Evolutionary conservation across 2,329 filamentous ascomycete genomes (phyloP), one percentile per base, ranked within the genome.

Genomic region (Colletotrichum costaricense): DNA sequence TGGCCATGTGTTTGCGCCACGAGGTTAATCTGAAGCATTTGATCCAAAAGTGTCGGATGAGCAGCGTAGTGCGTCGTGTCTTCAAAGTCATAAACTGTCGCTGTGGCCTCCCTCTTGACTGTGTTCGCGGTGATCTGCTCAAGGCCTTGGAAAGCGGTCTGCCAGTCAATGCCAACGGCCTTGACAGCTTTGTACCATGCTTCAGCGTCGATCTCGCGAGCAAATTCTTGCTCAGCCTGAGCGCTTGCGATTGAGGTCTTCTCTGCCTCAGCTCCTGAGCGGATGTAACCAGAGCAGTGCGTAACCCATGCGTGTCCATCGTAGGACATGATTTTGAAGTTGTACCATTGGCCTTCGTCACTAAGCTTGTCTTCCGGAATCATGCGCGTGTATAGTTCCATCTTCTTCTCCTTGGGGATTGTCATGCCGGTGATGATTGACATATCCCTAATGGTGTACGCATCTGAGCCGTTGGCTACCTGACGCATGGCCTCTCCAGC

Each of bases 291-390:
- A 1, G 60, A 72, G 67, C 77, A 81, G 73, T 81, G 79, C 14
- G 76, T 78, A 4, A 78, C 75, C 80, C 80, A 82, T 16, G 64
- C 68, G 1, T 74, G 72, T 0, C 78, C 78, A 24, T 77, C 78
- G 26, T 75, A 78, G 4, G 81, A 81, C n/a, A 78, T 58, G n/a
- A 83, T 78, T 16, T 74, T 78, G 33, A 82, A 83, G n/a, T 82
- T 78, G 72, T 78, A 83, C 79, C 79, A 82, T 3, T 76, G 58
- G 1, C 42, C 62, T 19, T 59, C 63, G 1, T 28, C 38, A 19
- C 56, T 30, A 6, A 57, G 42, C 22, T 28, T 54, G 52, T 67
- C 65, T 12, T 72, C 69, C 2, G 65, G 69, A 2, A 79, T 78
- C 6, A 84, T 64, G 0, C 78, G 79, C 0, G 81, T 82, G 35